Evolutionary conservation across 1,284 basidiomycete genomes (phyloP).

Genomic region (Apiotrichum laibachii): DNA sequence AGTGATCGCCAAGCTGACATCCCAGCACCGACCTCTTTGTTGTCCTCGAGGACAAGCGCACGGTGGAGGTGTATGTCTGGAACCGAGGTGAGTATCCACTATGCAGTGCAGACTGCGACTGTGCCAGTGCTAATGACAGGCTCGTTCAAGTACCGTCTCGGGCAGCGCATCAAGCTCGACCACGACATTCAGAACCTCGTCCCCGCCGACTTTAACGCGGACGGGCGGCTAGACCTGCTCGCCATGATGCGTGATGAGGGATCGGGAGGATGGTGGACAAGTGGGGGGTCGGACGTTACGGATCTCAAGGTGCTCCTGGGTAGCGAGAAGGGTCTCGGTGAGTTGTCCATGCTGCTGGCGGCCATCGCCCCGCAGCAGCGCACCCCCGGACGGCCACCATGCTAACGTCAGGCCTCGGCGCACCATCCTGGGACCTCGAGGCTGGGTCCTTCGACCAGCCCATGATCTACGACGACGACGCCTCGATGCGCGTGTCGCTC

Average conservation of each 20-base stretch:
- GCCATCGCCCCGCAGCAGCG: no score
- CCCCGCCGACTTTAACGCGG: conserved; percentile 88
- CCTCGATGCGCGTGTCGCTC: conserved; percentile 83
- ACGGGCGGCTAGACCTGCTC: conserved; percentile 84
- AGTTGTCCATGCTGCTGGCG: conserved; percentile 31
- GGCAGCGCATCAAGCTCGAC: conserved; percentile 55
- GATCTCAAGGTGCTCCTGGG: conserved; percentile 66
- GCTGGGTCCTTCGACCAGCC: conserved; percentile 59
- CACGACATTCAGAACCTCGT: conserved; percentile 64
- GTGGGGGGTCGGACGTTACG: conserved; percentile 50
- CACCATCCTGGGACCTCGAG: conserved; percentile 23
- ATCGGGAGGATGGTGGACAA: conserved; percentile 52
- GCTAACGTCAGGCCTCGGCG: neutral
- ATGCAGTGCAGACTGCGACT: neutral
- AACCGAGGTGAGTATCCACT: conserved; percentile 63
- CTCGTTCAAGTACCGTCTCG: conserved; percentile 49
- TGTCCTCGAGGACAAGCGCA: conserved; percentile 68
- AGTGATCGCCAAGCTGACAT: neutral
- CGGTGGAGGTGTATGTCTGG: conserved; percentile 76
- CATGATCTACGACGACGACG: conserved; percentile 79
- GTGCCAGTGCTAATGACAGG: conserved; percentile 42
- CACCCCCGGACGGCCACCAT: no score
- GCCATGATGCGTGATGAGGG: conserved; percentile 65
- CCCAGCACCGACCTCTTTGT: conserved; percentile 75
- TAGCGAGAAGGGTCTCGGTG: conserved; percentile 65